Evolutionary conservation across 2,329 filamentous ascomycete species (phyloP).

Genomic region (Cercospora nicotianae): DNA sequence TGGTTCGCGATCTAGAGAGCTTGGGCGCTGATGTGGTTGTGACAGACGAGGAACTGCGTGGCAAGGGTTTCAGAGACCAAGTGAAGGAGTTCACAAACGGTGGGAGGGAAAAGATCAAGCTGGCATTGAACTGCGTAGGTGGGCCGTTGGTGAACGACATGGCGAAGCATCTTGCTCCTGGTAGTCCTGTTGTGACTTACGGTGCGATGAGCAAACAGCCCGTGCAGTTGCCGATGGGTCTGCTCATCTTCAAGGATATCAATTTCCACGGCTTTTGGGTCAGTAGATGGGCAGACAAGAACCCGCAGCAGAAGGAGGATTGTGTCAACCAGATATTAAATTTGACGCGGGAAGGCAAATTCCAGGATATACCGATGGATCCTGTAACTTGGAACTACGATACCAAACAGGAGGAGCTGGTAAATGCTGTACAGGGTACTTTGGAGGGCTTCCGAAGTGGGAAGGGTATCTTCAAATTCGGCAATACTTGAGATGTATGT

Average conservation of each 20-base stretch:
- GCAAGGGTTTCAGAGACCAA: constrained; percentile 62
- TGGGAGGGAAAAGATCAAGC: constrained; percentile 68
- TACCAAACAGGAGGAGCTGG: constrained; percentile 68
- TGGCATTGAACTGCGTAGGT: constrained; percentile 92
- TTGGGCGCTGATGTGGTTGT: constrained; percentile 65
- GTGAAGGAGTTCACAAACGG: constrained; percentile 67
- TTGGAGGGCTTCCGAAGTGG: constrained; percentile 80
- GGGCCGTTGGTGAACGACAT: constrained; percentile 79
- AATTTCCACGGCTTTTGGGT: constrained; percentile 94
- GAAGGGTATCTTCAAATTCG: constrained; percentile 88
- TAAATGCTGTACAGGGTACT: constrained; percentile 76
- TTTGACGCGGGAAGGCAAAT: constrained; percentile 71
- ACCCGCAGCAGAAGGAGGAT: constrained; percentile 70
- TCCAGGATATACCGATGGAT: constrained; percentile 80
- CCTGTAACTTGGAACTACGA: constrained; percentile 81
- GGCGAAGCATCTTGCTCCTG: constrained; percentile 67
- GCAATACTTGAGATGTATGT: constrained; percentile 44
- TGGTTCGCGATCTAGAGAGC: constrained; percentile 61
- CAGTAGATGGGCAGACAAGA: constrained; percentile 77
- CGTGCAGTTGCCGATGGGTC: constrained; percentile 73
- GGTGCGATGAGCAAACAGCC: constrained; percentile 93
- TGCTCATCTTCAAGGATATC: constrained; percentile 92
- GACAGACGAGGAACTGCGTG: constrained; percentile 60
- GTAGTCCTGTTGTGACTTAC: constrained; percentile 83
- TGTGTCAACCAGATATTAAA: constrained; percentile 84